Evolutionary conservation across 768 basidiomycete species (phyloP).

Genomic region (Leccinum disarticulatum): DNA sequence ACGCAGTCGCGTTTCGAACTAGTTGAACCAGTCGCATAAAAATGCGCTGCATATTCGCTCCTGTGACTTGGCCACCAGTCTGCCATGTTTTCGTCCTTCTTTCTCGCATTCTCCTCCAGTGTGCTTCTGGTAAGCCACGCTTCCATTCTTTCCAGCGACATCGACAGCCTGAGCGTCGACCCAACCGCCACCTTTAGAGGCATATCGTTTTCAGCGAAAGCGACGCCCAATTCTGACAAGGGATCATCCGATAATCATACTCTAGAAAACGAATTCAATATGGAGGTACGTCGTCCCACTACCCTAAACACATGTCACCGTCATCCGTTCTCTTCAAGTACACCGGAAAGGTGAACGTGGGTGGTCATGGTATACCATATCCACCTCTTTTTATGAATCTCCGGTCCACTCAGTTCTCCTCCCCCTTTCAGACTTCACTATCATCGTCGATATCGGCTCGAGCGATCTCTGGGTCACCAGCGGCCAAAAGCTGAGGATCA

Average conservation of each 20-base stretch:
- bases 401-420: not conserved
- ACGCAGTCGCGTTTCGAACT: conserved; percentile 16
- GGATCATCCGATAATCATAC: conserved; percentile 25
- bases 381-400: not conserved
- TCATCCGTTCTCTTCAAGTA: conserved; percentile 19
- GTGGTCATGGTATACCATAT: conserved; percentile 25
- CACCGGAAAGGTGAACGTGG: conserved; percentile 30
- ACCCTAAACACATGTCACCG: not conserved
- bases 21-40: conserved; percentile 5
- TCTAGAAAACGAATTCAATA: conserved; percentile 23
- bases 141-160: conserved; percentile 13
- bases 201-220: conserved; percentile 23
- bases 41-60: not conserved
- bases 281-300: conserved; percentile 24
- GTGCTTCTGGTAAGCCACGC: conserved; percentile 36
- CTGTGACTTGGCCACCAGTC: not conserved
- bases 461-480: conserved; percentile 30
- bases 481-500: conserved; percentile 25
- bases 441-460: conserved; percentile 30
- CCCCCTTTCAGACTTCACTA: conserved; percentile 24
- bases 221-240: conserved; percentile 18
- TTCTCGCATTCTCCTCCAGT: conserved; percentile 13
- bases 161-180: not conserved
- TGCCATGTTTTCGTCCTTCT: conserved; percentile 15
- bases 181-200: conserved; percentile 10